phyloP scores from a whole-genome alignment of 805 yeast genomes.

The Nakazawaea laoshanensis region DNA sequence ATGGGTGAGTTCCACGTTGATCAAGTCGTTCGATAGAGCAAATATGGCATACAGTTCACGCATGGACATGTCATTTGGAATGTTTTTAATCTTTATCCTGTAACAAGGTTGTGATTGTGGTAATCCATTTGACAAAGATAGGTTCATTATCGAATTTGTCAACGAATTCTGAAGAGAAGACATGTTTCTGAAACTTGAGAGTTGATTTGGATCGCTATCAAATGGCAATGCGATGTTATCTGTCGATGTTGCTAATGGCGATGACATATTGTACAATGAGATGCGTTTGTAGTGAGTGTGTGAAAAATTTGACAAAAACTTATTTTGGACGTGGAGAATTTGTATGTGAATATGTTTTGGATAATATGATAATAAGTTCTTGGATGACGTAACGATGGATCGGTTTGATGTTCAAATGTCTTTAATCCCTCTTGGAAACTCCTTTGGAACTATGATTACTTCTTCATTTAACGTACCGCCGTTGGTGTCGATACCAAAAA shows the following conservation, averaged over 20 bases:
- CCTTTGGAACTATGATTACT: no score
- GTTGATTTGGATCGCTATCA: slow-evolving; percentile 2
- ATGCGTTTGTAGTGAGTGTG: no score
- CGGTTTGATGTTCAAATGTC: no score
- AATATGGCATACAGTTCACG: slow-evolving; percentile 66
- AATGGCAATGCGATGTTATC: slow-evolving; percentile 7
- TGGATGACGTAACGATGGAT: no score
- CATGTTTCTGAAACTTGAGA: slow-evolving; percentile 4
- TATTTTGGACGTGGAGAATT: no score
- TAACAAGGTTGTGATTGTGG: slow-evolving; percentile 9
- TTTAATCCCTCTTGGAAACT: no score
- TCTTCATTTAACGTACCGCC: no score
- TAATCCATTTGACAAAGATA: slow-evolving; percentile 11
- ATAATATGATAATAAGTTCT: no score
- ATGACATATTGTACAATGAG: no score
- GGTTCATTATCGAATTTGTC: slow-evolving; percentile 11
- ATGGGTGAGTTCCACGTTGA: slow-evolving; percentile 38
- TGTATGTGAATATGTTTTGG: no score
- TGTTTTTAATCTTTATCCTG: slow-evolving; percentile 36
- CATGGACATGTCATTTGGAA: slow-evolving; percentile 54
- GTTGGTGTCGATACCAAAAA: no score
- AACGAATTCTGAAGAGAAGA: background rate
- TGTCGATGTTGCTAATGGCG: slow-evolving; percentile 11
- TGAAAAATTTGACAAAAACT: no score
- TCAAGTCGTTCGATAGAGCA: slow-evolving; percentile 59